phyloP scores from a whole-genome alignment of 2,329 filamentous ascomycete species.

The Fusarium tjaetaba region DNA sequence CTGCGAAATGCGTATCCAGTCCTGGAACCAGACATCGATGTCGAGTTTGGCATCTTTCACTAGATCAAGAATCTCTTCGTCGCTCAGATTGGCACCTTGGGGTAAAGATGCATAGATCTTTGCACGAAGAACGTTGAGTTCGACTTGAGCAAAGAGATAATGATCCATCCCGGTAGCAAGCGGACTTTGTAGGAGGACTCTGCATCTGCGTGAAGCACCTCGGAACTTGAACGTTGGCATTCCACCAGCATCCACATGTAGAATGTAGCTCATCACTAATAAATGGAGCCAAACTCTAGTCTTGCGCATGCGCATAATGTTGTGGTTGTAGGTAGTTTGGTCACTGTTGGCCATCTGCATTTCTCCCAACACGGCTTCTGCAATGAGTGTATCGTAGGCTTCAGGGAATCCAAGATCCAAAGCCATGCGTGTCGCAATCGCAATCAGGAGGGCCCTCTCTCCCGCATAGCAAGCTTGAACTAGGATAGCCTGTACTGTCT shows the following conservation, averaged over 20 bases:
- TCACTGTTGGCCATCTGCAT: neutral
- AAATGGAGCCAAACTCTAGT: slow-evolving; percentile 14
- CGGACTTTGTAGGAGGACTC: neutral
- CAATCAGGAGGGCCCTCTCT: slow-evolving; percentile 4
- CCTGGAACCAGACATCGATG: slow-evolving; percentile 19
- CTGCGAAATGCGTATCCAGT: slow-evolving; percentile 10
- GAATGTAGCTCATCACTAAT: slow-evolving; percentile 5
- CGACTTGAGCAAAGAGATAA: slow-evolving; percentile 11
- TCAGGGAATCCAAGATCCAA: slow-evolving; percentile 13
- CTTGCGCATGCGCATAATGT: neutral
- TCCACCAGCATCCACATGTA: slow-evolving; percentile 10
- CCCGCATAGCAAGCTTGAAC: slow-evolving; percentile 18
- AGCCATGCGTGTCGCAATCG: slow-evolving; percentile 12
- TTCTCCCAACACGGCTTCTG: neutral
- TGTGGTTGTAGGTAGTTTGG: neutral
- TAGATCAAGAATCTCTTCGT: slow-evolving; percentile 7
- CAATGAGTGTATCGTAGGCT: slow-evolving; percentile 6
- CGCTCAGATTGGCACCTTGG: neutral
- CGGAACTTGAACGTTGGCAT: slow-evolving; percentile 14
- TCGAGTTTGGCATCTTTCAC: slow-evolving; percentile 16
- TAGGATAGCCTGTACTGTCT: slow-evolving; percentile 6
- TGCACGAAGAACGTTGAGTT: slow-evolving; percentile 10
- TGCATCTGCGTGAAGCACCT: slow-evolving; percentile 7
- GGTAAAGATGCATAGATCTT: slow-evolving; percentile 15
- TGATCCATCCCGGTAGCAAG: slow-evolving; percentile 16